Evolutionary conservation across 371 early-diverging fungal genomes (phyloP), one percentile per base, ranked within the genome.

Genomic region (Mucor ambiguus): DNA sequence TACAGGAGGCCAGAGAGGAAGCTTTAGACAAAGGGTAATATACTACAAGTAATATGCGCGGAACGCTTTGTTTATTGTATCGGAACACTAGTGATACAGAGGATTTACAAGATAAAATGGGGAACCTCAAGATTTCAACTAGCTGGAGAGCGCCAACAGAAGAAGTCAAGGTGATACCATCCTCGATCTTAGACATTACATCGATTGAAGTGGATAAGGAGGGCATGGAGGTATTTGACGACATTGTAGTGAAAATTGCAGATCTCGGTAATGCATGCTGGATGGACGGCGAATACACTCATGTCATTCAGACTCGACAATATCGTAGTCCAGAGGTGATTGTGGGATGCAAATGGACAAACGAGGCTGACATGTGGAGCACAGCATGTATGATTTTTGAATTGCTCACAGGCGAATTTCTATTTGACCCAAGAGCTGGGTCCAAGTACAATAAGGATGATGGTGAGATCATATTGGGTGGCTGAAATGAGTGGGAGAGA

Each of bases 321-420:
- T 99, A 99, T 70, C 91, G 99, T 59, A 90, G 95, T 18, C 99
- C 99, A 10, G 99, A 99, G 76, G 98, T 96, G n/a, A 96, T 98
- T 66, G 84, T 98, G 3, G 99, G 99, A 10, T 87, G 90, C 38
- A 87, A 87, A 43, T 99, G 97, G 92, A 92, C 92, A 46, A 79
- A 89, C 24, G 86, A 89, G 48, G 93, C 96, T 7, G 99, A 99
- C 77, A 90, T 98, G 54, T 98, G 99, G 98, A 94, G 95, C 64
- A 82, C 95, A 63, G 96, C 95, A 7, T 98, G 97, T 75, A 88
- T 99, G 85, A 67, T 74, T 0, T 82, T 80, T 64, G 98, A 98
- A 81, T 82, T 98, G 29, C 78, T 97, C 28, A 96, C 97, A 0
- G 96, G 97, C 37, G 96, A 97, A 70, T 98, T 93, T 66, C 77